These are phyloP conservation scores for Yarrowia sp. DNA, from an alignment of 805 yeast species.

Conservation along the genomic window DNA sequence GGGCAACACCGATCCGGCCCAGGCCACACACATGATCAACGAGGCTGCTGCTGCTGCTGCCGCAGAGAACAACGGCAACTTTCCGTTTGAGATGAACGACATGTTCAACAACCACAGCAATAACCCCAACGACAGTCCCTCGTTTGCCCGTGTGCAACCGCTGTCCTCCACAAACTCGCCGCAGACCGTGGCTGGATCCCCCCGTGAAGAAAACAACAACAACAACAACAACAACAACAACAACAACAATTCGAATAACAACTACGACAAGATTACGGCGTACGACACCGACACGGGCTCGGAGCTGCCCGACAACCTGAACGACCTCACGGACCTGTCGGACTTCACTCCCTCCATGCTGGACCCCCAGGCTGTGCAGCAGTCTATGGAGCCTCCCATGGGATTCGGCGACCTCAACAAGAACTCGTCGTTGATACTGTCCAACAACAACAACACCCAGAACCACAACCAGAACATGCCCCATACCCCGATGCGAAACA, in stretches of 20 bases:
- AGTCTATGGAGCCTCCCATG: conserved; percentile 25
- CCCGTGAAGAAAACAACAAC: conserved; percentile 5
- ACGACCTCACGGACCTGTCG: conserved; percentile 31
- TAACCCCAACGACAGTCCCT: conserved; percentile 17
- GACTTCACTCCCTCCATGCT: conserved; percentile 32
- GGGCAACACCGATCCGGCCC: conserved; percentile 40
- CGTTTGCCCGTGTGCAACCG: conserved; percentile 34
- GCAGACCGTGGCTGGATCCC: conserved; percentile 27
- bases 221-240: background rate
- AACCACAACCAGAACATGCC: conserved; percentile 11
- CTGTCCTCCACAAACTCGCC: conserved; percentile 34
- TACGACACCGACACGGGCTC: conserved; percentile 30
- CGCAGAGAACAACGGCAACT: conserved; percentile 41
- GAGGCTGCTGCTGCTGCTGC: conserved; percentile 34
- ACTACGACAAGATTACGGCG: conserved; percentile 31
- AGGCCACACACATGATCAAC: conserved; percentile 33
- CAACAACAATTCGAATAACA: conserved; percentile 20
- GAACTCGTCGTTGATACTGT: conserved; percentile 24
- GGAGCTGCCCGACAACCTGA: conserved; percentile 26
- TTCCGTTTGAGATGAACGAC: conserved; percentile 35
- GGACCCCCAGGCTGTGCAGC: conserved; percentile 36
- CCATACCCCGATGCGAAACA: conserved; percentile 24
- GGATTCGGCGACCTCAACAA: conserved; percentile 26
- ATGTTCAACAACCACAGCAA: conserved; percentile 12
- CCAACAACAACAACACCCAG: background rate